A percentile compares a stretch with the other conserved stretches of the same genome.
These are phyloP conservation scores for Chlorella sp. DNA, from an alignment of 139 green algal genomes.

Conservation along the genomic window DNA sequence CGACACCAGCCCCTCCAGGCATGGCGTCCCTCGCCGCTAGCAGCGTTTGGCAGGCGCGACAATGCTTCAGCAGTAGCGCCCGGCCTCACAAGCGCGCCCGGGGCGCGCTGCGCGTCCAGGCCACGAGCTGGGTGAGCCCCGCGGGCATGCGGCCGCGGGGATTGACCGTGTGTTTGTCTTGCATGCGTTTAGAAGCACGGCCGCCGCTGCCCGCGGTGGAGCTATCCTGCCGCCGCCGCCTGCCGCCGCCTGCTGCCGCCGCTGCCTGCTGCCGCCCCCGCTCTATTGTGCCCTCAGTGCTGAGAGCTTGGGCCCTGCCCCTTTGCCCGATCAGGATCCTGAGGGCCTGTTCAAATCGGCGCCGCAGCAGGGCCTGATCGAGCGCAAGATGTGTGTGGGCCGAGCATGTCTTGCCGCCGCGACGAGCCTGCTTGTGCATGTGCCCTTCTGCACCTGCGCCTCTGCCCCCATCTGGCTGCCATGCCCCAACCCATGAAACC, in stretches of 20 bases:
- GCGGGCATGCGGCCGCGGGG: neutral
- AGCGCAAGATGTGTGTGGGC: conserved; percentile 66
- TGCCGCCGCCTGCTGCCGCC: neutral
- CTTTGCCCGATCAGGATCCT: conserved; percentile 44
- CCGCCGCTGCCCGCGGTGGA: neutral
- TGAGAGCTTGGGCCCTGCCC: too few relatives aligned
- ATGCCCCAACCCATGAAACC: too few relatives aligned
- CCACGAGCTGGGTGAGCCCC: conserved; percentile 18
- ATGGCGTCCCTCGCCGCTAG: too few relatives aligned
- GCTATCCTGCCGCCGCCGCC: neutral
- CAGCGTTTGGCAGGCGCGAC: too few relatives aligned
- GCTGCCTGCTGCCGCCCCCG: neutral
- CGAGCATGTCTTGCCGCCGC: too few relatives aligned
- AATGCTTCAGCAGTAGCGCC: too few relatives aligned
- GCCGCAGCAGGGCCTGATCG: conserved; percentile 61
- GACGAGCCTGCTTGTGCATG: too few relatives aligned
- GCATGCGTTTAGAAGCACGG: neutral
- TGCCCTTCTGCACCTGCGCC: too few relatives aligned
- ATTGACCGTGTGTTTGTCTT: neutral
- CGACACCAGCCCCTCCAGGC: too few relatives aligned
- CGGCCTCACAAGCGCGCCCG: too few relatives aligned
- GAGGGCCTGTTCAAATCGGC: conserved; percentile 59
- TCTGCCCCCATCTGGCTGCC: too few relatives aligned
- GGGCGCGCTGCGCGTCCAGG: neutral
- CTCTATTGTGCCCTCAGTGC: too few relatives aligned